Conservation (phyloP, 2,329 filamentous ascomycete species). For the Lachnellula arida region DNA sequence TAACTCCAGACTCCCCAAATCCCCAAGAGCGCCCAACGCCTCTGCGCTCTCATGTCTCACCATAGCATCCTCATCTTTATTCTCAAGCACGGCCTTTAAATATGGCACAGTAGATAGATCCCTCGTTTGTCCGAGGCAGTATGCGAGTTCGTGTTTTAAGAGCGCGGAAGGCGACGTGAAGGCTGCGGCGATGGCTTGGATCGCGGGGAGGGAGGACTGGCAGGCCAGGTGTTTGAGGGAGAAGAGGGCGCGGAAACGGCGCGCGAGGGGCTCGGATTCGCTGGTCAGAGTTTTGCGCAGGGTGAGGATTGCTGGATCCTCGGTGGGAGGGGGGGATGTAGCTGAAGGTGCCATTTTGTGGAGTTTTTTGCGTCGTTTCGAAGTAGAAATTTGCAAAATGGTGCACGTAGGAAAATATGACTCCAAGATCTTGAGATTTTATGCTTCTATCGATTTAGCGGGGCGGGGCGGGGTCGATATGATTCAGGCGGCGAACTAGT, state of each 20-base stretch:
- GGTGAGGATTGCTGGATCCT: slow-evolving; percentile 36
- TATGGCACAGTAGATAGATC: slow-evolving; percentile 70
- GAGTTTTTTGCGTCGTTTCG: neutral
- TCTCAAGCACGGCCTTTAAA: slow-evolving; percentile 67
- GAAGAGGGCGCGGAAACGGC: slow-evolving; percentile 94
- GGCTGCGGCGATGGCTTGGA: slow-evolving; percentile 80
- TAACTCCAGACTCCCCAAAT: slow-evolving; percentile 67
- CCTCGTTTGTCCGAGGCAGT: slow-evolving; percentile 89
- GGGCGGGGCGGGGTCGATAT: no score
- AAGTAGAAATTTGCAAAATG: no score
- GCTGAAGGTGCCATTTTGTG: slow-evolving; percentile 32
- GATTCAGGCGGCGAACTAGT: no score
- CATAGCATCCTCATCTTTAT: slow-evolving; percentile 86
- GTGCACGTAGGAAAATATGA: no score
- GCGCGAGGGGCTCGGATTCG: slow-evolving; percentile 75
- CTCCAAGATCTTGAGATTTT: no score
- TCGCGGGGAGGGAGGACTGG: slow-evolving; percentile 53
- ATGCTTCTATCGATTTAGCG: no score
- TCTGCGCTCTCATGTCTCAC: slow-evolving; percentile 95
- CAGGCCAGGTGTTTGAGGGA: slow-evolving; percentile 91
- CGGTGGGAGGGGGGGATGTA: slow-evolving; percentile 21
- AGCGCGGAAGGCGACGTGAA: slow-evolving; percentile 83
- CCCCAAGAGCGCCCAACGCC: slow-evolving; percentile 82
- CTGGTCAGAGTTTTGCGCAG: slow-evolving; percentile 73
- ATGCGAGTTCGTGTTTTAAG: slow-evolving; percentile 93